phyloP scores from a whole-genome alignment of 371 early-diverging fungal genomes.

The Saksenaea oblongispora region DNA sequence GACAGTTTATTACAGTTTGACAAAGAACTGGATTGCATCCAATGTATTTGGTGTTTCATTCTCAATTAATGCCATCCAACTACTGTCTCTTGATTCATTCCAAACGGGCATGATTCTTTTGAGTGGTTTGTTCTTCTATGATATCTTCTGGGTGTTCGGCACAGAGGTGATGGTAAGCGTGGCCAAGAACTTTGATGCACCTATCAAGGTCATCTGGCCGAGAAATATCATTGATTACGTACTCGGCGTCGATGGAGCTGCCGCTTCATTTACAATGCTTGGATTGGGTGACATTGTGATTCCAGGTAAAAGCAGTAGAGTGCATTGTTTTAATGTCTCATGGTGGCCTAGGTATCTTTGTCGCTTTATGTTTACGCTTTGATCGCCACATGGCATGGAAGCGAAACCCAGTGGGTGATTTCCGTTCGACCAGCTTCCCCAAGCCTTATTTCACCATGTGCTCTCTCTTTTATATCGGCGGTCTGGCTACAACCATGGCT shows the following conservation, averaged over 20 bases:
- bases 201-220: conserved; percentile 96
- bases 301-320: conserved; percentile 64
- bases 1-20: conserved; percentile 76
- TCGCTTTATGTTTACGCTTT: conserved; percentile 87
- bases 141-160: conserved; percentile 99
- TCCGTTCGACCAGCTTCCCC: conserved; percentile 65
- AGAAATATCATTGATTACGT: conserved; percentile 61
- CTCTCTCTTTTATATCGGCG: conserved; percentile 80
- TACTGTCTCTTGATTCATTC: conserved; percentile 92
- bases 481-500: conserved; percentile 85
- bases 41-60: conserved; percentile 91
- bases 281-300: conserved; percentile 98
- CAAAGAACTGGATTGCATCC: conserved; percentile 92
- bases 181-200: conserved; percentile 95
- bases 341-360: conserved; percentile 74
- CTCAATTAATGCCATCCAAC: conserved; percentile 82
- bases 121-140: conserved; percentile 92
- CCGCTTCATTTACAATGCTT: conserved; percentile 84
- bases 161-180: conserved; percentile 98
- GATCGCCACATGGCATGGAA: conserved; percentile 75
- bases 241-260: conserved; percentile 37
- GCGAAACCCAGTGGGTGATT: conserved; percentile 48
- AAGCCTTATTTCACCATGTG: conserved; percentile 89
- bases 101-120: conserved; percentile 93
- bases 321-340: background rate